Evolutionary conservation across 1,139 yeast species (phyloP), one percentile per base, ranked within the genome.

Genomic region (Saccharomyces hybrid): DNA sequence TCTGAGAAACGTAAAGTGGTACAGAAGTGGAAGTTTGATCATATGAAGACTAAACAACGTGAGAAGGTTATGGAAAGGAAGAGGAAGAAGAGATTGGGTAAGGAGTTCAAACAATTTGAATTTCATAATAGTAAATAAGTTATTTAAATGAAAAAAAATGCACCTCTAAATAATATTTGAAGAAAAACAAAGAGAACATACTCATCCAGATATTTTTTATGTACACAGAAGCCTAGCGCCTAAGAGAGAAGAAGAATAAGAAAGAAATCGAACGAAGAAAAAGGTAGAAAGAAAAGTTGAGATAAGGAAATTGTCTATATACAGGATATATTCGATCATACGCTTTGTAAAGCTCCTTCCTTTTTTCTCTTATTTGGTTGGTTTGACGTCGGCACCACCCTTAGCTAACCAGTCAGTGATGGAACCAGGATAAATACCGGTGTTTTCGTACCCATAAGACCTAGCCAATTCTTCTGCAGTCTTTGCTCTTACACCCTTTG

Each of bases 381-480:
- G 58, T 47, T 61, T 60, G 28, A 62, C 53, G 24, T 60, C 58
- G 47, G 27, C 52, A 29, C 52, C 52, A n/a, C 52, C 52, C 16
- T 50, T 50, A 53, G 78, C 74, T 54, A 81, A 74, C 98, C 98
- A 91, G 70, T 91, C 97, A 65, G 81, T 83, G 72, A 83, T 88
- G 8, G 96, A 87, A 6, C 98, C 98, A 44, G 78, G 73, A 72
- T 91, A 86, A 66, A 86, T 84, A 54, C 88, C 87, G 64, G 91
- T 77, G 61, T 86, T 80, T 57, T 80, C 76, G 73, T 90, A 93
- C 16, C 98, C 99, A 73, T 84, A 88, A 32, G 96, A 86, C 60
- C 83, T 82, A 27, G 98, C 99, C 66, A 91, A 77, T 66, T 88
- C 95, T 67, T 90, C 96, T 48, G 97, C 95, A 57, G 90, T 89